Evolutionary conservation across 2,329 filamentous ascomycete species (phyloP).

Genomic region (Fusarium vanettenii): DNA sequence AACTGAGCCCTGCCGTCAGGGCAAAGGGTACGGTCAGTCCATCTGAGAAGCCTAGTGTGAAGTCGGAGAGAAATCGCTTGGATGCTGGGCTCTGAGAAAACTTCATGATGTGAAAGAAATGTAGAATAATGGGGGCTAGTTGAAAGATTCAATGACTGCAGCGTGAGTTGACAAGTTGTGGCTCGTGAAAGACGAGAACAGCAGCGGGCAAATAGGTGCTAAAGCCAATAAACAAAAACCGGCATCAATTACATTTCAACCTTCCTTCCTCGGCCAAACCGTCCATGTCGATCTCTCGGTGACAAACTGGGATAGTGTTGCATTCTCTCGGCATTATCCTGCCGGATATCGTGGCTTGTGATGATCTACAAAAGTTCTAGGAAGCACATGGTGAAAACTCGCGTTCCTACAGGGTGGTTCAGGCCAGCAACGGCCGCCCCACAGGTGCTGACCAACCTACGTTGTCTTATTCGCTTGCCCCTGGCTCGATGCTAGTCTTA

Average conservation of each 20-base stretch:
- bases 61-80: constrained; percentile 66
- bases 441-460: constrained; percentile 3
- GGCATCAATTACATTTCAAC: not conserved
- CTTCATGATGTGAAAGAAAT: constrained; percentile 22
- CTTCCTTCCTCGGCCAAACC: not conserved
- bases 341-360: not conserved
- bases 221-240: not conserved
- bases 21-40: constrained; percentile 82
- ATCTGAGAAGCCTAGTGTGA: constrained; percentile 79
- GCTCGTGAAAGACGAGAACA: not conserved
- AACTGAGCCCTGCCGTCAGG: constrained; percentile 75
- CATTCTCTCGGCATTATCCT: constrained; percentile 10
- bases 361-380: not conserved
- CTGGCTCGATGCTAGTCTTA: not conserved
- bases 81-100: constrained; percentile 43
- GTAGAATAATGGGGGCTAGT: too few species aligned
- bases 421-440: not conserved
- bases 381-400: constrained; percentile 28
- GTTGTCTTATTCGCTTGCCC: constrained; percentile 3
- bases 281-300: constrained; percentile 6
- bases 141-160: not conserved
- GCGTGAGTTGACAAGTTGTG: not conserved
- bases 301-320: constrained; percentile 9
- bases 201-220: not conserved
- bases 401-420: constrained; percentile 17